Evolutionary conservation across 2,329 filamentous ascomycete genomes (phyloP), one percentile per base, ranked within the genome.

Genomic region (Thyridium curvatum): DNA sequence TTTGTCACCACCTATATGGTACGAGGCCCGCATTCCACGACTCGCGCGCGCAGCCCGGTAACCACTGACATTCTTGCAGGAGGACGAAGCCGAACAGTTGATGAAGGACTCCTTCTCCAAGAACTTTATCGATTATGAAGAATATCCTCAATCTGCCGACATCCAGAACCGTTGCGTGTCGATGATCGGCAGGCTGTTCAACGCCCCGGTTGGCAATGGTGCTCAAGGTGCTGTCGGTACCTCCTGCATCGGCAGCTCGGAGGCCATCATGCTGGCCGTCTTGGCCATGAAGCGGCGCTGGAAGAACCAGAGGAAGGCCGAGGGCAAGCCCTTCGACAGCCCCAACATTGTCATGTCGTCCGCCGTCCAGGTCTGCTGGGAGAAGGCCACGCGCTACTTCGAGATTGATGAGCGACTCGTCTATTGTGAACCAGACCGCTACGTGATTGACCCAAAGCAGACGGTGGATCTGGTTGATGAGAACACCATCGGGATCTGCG

Each of bases 1-100:
- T 97, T 97, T 56, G 89, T 95, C 48, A 95, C 90, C 2, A 96
- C 91, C 1, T 96, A 94, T 69, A 96, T 95, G 89, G 84, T 87
- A 69, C 51, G 65, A 26, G 10, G 21, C 21, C 21, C 6, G 21
- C 21, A 26, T 26, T 26, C 21, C 46, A 12, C 17, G 17, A 32
- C 15, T 18, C 34, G 32, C 31, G 28, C 17, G 30, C 12, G 18
- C n/a, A 10, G 21, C 21, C 6, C 6, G 10, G 21, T 10, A 26
- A 26, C 7, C 34, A 45, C 32, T 37, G 32, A 41, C 37, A 34
- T 40, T 37, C 35, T 31, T 34, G 34, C 51, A 87, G 84, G 90
- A 96, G 68, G 86, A 95, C 34, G 91, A 96, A 63, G 90, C 84
- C 15, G 90, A 96, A 67, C 89, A 94, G 65, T 85, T 96, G 64